phyloP scores from a whole-genome alignment of 2,329 filamentous ascomycete genomes.

The Penicillium hordei region DNA sequence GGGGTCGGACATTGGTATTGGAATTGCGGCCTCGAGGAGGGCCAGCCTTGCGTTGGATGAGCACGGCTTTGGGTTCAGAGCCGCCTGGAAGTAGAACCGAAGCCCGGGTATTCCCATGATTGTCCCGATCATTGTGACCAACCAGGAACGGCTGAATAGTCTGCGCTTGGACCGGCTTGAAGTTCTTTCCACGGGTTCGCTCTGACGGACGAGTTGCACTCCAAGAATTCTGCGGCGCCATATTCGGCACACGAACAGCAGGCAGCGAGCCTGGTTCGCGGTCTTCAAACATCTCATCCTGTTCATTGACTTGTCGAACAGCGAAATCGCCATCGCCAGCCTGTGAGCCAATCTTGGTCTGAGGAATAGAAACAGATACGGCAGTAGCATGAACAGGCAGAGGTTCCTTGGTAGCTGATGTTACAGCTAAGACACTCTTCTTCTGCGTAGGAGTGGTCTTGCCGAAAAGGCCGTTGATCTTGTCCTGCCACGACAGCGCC shows the following conservation, averaged over 20 bases:
- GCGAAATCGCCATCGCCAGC: slow-evolving; percentile 50
- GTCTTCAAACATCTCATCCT: slow-evolving; percentile 78
- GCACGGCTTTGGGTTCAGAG: slow-evolving; percentile 45
- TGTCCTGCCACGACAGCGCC: slow-evolving; percentile 69
- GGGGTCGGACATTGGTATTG: slow-evolving; percentile 17
- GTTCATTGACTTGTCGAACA: slow-evolving; percentile 71
- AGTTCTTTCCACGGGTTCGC: slow-evolving; percentile 45
- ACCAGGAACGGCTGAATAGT: slow-evolving; percentile 49
- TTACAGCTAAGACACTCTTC: slow-evolving; percentile 58
- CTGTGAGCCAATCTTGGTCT: slow-evolving; percentile 35
- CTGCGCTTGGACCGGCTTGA: slow-evolving; percentile 56
- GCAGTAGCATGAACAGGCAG: slow-evolving; percentile 59
- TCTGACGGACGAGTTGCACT: slow-evolving; percentile 47
- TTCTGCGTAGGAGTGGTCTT: slow-evolving; percentile 57
- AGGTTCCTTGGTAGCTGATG: slow-evolving; percentile 66
- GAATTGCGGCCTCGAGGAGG: slow-evolving; percentile 29
- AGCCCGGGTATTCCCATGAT: slow-evolving; percentile 38
- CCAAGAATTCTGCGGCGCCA: slow-evolving; percentile 64
- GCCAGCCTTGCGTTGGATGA: slow-evolving; percentile 37
- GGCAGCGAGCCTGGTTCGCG: slow-evolving; percentile 79
- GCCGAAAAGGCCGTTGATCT: slow-evolving; percentile 75
- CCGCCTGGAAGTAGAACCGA: slow-evolving; percentile 50
- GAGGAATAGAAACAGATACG: slow-evolving; percentile 71
- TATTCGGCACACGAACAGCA: slow-evolving; percentile 64
- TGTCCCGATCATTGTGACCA: slow-evolving; percentile 39